A percentile compares a stretch with the other conserved stretches of the same genome.
These are phyloP conservation scores for Microbotryum violaceum DNA, from an alignment of 1,284 basidiomycete species.

Conservation along the genomic window DNA sequence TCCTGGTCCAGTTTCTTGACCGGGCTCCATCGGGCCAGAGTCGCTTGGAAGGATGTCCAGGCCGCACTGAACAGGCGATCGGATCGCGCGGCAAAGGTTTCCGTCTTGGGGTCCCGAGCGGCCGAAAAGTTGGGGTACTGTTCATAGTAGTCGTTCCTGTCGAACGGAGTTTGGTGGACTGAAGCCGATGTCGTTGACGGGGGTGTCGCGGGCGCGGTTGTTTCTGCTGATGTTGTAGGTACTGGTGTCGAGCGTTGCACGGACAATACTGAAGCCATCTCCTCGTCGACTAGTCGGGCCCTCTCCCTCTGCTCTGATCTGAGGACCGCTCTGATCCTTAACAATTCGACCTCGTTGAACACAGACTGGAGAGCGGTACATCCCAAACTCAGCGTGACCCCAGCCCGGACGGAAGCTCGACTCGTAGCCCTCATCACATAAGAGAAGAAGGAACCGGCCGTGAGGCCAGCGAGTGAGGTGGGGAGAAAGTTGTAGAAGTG, in stretches of 20 bases:
- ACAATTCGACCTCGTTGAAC: constrained; percentile 24
- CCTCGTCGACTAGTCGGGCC: not conserved
- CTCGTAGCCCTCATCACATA: constrained; percentile 8
- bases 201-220: not conserved
- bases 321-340: constrained; percentile 16
- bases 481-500: constrained; percentile 26
- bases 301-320: not conserved
- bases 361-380: constrained; percentile 21
- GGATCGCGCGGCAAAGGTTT: constrained; percentile 27
- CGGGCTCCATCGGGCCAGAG: constrained; percentile 3
- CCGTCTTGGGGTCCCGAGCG: constrained; percentile 10
- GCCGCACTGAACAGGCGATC: constrained; percentile 14
- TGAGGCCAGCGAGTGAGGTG: constrained; percentile 15
- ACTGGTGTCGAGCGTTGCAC: not conserved
- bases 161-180: not conserved
- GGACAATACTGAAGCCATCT: not conserved
- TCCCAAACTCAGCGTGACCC: constrained; percentile 23
- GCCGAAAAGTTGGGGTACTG: not conserved
- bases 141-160: constrained; percentile 1
- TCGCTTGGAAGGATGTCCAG: constrained; percentile 3
- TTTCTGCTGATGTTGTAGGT: not conserved
- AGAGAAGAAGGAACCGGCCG: constrained; percentile 24
- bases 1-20: constrained; percentile 19
- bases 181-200: not conserved
- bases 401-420: constrained; percentile 2